phyloP scores from a whole-genome alignment of 768 basidiomycete species.

The Gymnopilus junonius region DNA sequence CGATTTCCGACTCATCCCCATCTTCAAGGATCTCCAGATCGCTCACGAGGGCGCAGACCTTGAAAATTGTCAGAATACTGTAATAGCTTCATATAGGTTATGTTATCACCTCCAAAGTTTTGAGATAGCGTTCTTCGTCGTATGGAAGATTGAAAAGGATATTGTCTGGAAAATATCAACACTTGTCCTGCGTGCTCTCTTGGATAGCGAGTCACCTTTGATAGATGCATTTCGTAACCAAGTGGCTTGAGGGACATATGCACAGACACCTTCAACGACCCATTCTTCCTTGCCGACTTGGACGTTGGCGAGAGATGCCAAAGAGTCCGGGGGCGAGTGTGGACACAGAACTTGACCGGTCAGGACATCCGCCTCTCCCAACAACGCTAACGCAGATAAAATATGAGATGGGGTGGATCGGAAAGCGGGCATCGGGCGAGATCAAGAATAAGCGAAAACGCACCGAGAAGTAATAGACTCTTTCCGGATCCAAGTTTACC shows the following conservation, averaged over 20 bases:
- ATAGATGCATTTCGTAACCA: conserved; percentile 78
- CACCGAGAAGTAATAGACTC: conserved; percentile 77
- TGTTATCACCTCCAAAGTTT: conserved; percentile 66
- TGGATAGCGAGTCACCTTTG: conserved; percentile 15
- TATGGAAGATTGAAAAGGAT: conserved; percentile 84
- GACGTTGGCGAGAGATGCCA: conserved; percentile 60
- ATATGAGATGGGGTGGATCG: not conserved
- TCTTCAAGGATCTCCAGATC: conserved; percentile 87
- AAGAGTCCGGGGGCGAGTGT: conserved; percentile 79
- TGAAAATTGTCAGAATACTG: conserved; percentile 15
- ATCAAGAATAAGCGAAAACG: conserved; percentile 1
- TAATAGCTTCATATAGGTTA: not conserved
- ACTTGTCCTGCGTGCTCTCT: conserved; percentile 77
- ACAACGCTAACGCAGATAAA: conserved; percentile 38
- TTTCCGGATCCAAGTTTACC: conserved; percentile 92
- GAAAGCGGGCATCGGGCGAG: not conserved
- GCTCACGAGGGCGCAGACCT: conserved; percentile 68
- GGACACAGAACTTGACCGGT: conserved; percentile 84
- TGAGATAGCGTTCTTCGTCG: conserved; percentile 71
- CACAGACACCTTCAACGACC: conserved; percentile 79
- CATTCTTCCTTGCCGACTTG: conserved; percentile 54
- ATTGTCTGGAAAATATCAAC: conserved; percentile 78
- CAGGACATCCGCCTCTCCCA: conserved; percentile 88
- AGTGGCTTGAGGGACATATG: conserved; percentile 79
- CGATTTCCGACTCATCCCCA: conserved; percentile 87